Percentiles rank a stretch among this genome's conserved stretches.
phyloP scores from a whole-genome alignment of 352 stramenopile species.

The Globisporangium acanthophoron region DNA sequence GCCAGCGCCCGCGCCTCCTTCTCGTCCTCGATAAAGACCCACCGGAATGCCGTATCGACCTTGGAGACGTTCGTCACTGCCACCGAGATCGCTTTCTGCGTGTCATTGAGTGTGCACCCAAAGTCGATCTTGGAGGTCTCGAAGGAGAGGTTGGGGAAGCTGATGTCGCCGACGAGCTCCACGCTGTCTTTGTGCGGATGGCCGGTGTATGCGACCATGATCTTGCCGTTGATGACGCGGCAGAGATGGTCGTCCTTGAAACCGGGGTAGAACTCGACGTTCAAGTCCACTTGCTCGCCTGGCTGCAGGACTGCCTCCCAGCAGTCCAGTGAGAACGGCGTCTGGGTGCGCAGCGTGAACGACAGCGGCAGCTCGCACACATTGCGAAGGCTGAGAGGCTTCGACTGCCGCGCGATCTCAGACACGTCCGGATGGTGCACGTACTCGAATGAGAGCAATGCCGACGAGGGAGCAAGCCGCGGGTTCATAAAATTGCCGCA shows the following conservation, averaged over 20 bases:
- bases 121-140: conserved; percentile 90
- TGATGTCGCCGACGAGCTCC: conserved; percentile 88
- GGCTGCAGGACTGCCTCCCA: conserved; percentile 88
- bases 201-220: conserved; percentile 78
- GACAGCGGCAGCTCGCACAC: conserved; percentile 82
- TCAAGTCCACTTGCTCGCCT: conserved; percentile 67
- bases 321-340: conserved; percentile 90
- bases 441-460: conserved; percentile 85
- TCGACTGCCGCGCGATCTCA: conserved; percentile 54
- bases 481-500: conserved; percentile 89
- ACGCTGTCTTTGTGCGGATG: conserved; percentile 91
- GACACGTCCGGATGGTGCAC: conserved; percentile 68
- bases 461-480: conserved; percentile 67
- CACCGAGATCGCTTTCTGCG: conserved; percentile 85
- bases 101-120: conserved; percentile 94
- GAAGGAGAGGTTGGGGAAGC: conserved; percentile 93
- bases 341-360: conserved; percentile 87
- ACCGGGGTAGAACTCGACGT: conserved; percentile 92
- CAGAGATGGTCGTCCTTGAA: conserved; percentile 90
- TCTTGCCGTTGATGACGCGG: conserved; percentile 80
- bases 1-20: conserved; percentile 49
- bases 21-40: conserved; percentile 94
- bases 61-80: conserved; percentile 89
- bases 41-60: conserved; percentile 85
- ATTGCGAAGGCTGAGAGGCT: conserved; percentile 86